These are phyloP conservation scores for Pichia cactophila DNA, from an alignment of 1,139 yeast genomes.

Conservation along the genomic window DNA sequence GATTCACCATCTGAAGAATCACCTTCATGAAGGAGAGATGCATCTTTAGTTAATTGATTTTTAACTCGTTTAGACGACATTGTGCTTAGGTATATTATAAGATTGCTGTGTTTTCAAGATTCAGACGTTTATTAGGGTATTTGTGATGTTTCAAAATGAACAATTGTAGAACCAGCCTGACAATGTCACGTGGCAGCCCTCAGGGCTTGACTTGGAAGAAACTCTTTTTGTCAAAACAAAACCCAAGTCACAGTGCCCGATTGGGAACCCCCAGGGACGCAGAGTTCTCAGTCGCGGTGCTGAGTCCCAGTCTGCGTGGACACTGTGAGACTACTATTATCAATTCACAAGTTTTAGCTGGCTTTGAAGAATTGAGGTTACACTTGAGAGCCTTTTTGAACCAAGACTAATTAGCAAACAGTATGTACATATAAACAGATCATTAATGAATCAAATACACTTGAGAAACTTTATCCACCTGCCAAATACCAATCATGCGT, in stretches of 20 bases:
- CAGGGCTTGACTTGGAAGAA: neutral
- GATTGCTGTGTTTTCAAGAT: too few species aligned
- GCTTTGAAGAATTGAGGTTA: neutral
- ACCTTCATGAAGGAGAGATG: constrained; percentile 39
- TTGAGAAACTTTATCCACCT: neutral
- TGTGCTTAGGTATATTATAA: too few species aligned
- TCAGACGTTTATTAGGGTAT: too few species aligned
- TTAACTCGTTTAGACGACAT: constrained; percentile 40
- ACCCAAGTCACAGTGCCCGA: neutral
- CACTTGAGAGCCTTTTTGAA: neutral
- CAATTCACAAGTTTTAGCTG: neutral
- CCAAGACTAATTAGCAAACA: constrained; percentile 1
- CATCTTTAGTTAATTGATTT: constrained; percentile 42
- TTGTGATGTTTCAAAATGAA: neutral
- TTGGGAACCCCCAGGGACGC: neutral
- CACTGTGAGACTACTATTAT: neutral
- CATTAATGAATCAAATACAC: neutral
- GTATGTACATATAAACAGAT: neutral
- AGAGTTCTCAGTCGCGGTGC: neutral
- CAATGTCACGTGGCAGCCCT: neutral
- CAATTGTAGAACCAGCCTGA: neutral
- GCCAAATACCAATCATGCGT: too few species aligned
- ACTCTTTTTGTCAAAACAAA: neutral
- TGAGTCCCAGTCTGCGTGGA: neutral
- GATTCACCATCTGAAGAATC: constrained; percentile 30